Evolutionary conservation across 179 eudicot genomes (phyloP), one percentile per base, ranked within the genome.

Genomic region (Silene noctiflora): DNA sequence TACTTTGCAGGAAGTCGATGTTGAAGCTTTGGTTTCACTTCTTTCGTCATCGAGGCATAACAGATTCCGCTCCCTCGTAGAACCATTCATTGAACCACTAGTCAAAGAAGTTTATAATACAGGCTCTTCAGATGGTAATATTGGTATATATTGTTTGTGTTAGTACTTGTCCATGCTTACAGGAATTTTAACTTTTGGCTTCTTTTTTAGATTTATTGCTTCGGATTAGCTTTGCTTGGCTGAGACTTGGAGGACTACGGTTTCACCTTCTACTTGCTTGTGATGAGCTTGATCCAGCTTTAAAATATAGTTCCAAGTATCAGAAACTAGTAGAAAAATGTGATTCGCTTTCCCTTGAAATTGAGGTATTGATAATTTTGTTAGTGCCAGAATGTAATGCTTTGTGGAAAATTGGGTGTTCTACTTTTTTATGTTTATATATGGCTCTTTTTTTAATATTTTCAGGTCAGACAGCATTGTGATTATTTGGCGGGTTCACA

Each of bases 231-330:
- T 77, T 85, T 84, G 87, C 92, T 67, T 91, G 97, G 91, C 74
- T 90, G 63, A 87, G 88, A 53, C 82, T 95, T 80, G 99, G 98
- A 25, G 88, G 87, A 64, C 78, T 95, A 77, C 89, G 97, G 16
- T 90, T 85, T 82, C 89, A 83, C 78, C 97, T 95, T 70, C 84
- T 95, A 80, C 84, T 87, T 72, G 83, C 86, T 76, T 87, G 87
- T 81, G 89, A 88, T 84, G 93, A 87, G 78, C 84, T 93, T 76
- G 99, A 95, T 84, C 99, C 98, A 67, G 83, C 96, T 79, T 74
- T 86, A 21, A 95, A 93, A 83, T 86, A 87, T 87, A 85, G 81
- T 29, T 81, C 82, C 67, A 93, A 89, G 86, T 81, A 87, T 83
- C 73, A 81, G 77, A 87, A 82, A 72, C 75, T 91, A 77, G 83